Percentiles rank a stretch among this genome's conserved stretches.
Conservation (phyloP, 805 yeast genomes). For the Candida yuanshanica region DNA sequence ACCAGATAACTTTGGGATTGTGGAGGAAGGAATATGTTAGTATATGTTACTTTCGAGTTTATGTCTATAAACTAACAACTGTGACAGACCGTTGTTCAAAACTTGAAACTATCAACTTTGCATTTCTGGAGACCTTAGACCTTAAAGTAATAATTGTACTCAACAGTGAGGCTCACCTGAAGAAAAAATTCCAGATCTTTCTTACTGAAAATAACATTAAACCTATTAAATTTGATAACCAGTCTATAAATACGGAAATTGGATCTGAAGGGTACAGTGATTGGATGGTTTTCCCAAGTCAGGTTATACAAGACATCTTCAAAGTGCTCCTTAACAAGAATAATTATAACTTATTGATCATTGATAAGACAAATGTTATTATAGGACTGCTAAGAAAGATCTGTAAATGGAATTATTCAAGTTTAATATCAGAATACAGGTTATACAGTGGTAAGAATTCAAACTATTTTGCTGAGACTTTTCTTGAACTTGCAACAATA, state of each 20-base stretch:
- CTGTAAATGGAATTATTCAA: conserved; percentile 84
- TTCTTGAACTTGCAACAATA: conserved; percentile 65
- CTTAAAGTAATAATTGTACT: conserved; percentile 65
- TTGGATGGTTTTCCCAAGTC: conserved; percentile 74
- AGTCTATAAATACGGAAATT: conserved; percentile 21
- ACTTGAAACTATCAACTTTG: conserved; percentile 67
- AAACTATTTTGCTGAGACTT: conserved; percentile 76
- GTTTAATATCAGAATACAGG: conserved; percentile 81
- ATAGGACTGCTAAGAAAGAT: conserved; percentile 77
- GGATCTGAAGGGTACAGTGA: conserved; percentile 18
- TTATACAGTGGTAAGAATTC: conserved; percentile 66
- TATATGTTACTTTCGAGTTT: too few relatives aligned
- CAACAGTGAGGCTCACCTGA: conserved; percentile 77
- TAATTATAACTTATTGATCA: conserved; percentile 62
- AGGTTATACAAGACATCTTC: conserved; percentile 59
- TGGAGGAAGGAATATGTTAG: conserved; percentile 72
- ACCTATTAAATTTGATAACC: conserved; percentile 32
- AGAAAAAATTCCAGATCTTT: conserved; percentile 61
- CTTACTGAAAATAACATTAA: conserved; percentile 52
- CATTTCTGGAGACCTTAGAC: conserved; percentile 70
- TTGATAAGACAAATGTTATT: conserved; percentile 76
- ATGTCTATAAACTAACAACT: too few relatives aligned
- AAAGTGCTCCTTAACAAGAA: conserved; percentile 55
- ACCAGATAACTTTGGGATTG: conserved; percentile 88
- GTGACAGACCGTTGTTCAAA: conserved; percentile 64